A percentile compares a stretch with the other conserved stretches of the same genome.
Conservation (phyloP, 495 filamentous ascomycete genomes). For the Penicillium pulvis region DNA sequence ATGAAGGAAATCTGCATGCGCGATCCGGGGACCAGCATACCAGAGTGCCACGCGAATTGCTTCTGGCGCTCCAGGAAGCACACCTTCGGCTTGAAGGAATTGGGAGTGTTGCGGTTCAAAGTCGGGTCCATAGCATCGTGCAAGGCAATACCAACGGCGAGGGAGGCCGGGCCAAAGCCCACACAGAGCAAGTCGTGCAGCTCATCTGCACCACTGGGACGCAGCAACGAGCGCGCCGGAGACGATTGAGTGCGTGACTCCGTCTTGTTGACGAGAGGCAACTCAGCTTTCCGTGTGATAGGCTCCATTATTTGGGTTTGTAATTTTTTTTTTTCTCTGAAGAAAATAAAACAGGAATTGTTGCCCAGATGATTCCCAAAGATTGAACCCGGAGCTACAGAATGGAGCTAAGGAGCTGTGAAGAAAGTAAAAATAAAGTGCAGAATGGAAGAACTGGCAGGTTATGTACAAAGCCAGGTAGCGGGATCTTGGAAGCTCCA, state of each 20-base stretch:
- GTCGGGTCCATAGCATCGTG: conserved; percentile 64
- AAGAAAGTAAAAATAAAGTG: conserved; percentile 8
- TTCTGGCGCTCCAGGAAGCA: conserved; percentile 84
- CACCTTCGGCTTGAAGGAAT: conserved; percentile 60
- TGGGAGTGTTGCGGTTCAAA: conserved; percentile 28
- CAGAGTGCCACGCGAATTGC: conserved; percentile 87
- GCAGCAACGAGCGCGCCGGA: conserved; percentile 24
- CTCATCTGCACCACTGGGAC: conserved; percentile 48
- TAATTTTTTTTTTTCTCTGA: background rate
- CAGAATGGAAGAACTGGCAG: background rate
- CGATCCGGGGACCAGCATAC: conserved; percentile 90
- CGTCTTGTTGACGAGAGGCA: conserved; percentile 21
- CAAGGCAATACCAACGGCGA: conserved; percentile 89
- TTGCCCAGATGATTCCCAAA: background rate
- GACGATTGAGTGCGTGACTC: conserved; percentile 20
- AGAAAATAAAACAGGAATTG: background rate
- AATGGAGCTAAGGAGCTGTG: conserved; percentile 13
- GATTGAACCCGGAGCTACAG: background rate
- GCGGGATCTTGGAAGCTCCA: conserved; percentile 11
- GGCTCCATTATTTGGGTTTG: conserved; percentile 28
- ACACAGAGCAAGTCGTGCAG: conserved; percentile 85
- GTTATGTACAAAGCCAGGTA: conserved; percentile 21
- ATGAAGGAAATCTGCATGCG: conserved; percentile 99
- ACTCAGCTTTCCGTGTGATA: conserved; percentile 26
- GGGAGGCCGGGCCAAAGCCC: conserved; percentile 90